Evolutionary conservation across 148 eudicot species (phyloP), one percentile per base, ranked within the genome.

Genomic region (Amaranthus cruentus): DNA sequence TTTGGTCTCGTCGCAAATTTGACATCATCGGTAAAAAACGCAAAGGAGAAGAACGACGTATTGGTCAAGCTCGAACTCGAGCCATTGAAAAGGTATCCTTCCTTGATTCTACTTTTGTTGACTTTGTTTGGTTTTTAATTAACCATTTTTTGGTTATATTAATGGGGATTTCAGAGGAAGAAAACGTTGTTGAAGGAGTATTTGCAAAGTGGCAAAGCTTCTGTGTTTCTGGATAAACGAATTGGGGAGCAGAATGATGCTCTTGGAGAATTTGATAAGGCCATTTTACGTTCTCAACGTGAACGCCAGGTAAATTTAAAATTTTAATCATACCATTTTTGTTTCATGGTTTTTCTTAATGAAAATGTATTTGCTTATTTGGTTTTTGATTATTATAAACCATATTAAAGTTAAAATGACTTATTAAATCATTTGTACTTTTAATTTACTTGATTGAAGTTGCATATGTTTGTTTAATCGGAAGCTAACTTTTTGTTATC

Each of bases 1-100:
- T 94, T 52, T 91, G 97, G 96, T 88, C 93, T 3, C 89, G 97
- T 15, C 85, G 90, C 59, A 94, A 94, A 75, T 94, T 94, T 62
- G 89, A 91, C 76, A 80, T 94, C 46, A 74, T 91, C 38, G 98
- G 99, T 0, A 86, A 88, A 73, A 94, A 95, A 65, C 89, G 96
- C 15, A 90, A 92, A 75, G 99, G 97, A 4, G 97, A 89, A 53
- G 87, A 88, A 51, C 85, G 81, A 10, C 92, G 97, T 55, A 70
- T 88, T 47, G 98, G 98, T 14, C 92, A 83, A 4, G 94, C 98
- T 69, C 98, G 97, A 14, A 85, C 91, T 13, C 75, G 73, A 60
- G 93, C 91, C 58, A 88, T 90, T 49, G 82, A 90, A 28, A 93
- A 93, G 89, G 98, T 62, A 61, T 8, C 47, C 38, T 64, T 3